These are phyloP conservation scores for Geotrichum reessii DNA, from an alignment of 1,139 yeast species.

Conservation along the genomic window DNA sequence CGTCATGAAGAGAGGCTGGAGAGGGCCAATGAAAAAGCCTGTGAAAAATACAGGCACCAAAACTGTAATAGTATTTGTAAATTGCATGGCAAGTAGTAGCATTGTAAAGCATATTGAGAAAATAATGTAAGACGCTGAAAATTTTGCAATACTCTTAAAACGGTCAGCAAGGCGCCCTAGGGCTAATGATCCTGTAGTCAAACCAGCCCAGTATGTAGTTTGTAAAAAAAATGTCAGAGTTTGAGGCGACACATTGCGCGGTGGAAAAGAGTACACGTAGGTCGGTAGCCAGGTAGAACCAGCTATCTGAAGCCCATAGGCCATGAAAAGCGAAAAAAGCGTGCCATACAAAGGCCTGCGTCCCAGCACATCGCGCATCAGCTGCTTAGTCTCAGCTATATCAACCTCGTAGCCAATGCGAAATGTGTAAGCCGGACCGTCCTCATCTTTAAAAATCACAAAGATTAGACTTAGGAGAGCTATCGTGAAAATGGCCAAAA, in stretches of 20 bases:
- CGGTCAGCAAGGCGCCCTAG: constrained; percentile 35
- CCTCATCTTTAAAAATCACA: constrained; percentile 11
- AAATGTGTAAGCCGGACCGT: constrained; percentile 10
- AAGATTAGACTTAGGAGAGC: background rate
- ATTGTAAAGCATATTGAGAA: constrained; percentile 26
- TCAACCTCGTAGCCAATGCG: constrained; percentile 10
- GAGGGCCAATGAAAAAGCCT: constrained; percentile 70
- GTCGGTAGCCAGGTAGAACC: constrained; percentile 67
- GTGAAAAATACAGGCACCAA: constrained; percentile 42
- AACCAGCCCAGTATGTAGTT: constrained; percentile 49
- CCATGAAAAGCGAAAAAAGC: constrained; percentile 41
- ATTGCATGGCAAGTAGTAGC: constrained; percentile 17
- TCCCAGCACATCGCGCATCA: constrained; percentile 1
- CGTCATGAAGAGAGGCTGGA: constrained; percentile 71
- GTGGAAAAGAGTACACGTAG: constrained; percentile 22
- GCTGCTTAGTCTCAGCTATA: background rate
- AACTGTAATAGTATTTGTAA: background rate
- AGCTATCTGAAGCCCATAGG: constrained; percentile 65
- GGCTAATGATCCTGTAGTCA: constrained; percentile 54
- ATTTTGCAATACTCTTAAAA: constrained; percentile 27
- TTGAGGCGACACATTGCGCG: background rate
- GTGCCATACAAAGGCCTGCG: background rate
- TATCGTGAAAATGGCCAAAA: constrained; percentile 41
- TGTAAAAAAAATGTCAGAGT: background rate
- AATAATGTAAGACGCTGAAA: constrained; percentile 24